Percentiles rank a stretch among this genome's conserved stretches.
These are phyloP conservation scores for Globisporangium alternatum DNA, from an alignment of 352 stramenopile genomes.

Conservation along the genomic window DNA sequence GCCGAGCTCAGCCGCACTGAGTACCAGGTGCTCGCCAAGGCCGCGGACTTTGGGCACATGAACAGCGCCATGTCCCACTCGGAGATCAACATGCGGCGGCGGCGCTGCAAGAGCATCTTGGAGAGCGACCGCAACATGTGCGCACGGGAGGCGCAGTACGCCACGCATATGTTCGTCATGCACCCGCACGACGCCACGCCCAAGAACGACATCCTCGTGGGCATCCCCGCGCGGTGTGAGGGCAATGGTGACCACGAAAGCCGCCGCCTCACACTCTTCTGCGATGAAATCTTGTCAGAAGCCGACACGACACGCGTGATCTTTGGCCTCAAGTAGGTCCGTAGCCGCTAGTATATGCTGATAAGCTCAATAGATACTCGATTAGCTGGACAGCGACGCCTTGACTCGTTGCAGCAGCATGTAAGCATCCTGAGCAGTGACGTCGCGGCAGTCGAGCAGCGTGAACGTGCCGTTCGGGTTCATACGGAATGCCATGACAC, in stretches of 20 bases:
- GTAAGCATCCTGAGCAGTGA: conserved; percentile 31
- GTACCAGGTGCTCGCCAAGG: conserved; percentile 77
- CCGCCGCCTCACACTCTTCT: conserved; percentile 28
- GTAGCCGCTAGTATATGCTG: background rate
- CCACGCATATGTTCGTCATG: conserved; percentile 81
- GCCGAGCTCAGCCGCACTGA: conserved; percentile 46
- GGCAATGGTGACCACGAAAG: background rate
- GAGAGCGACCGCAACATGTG: conserved; percentile 75
- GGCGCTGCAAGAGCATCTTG: conserved; percentile 76
- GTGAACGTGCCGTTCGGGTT: conserved; percentile 34
- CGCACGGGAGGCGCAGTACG: conserved; percentile 51
- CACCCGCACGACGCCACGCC: conserved; percentile 61
- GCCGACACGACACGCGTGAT: conserved; percentile 7
- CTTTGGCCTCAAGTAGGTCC: conserved; percentile 9
- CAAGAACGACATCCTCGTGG: conserved; percentile 84
- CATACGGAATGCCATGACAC: conserved; percentile 59
- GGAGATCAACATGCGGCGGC: conserved; percentile 48
- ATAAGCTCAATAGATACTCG: conserved; percentile 5
- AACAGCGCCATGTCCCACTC: conserved; percentile 38
- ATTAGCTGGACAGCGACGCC: conserved; percentile 7
- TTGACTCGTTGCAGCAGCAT: conserved; percentile 48
- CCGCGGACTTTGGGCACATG: conserved; percentile 71
- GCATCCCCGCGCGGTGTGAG: conserved; percentile 33
- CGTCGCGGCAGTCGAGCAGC: conserved; percentile 50
- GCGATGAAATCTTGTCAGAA: conserved; percentile 21